phyloP scores from a whole-genome alignment of 129 eudicot genomes.

The Flaveria robusta region DNA sequence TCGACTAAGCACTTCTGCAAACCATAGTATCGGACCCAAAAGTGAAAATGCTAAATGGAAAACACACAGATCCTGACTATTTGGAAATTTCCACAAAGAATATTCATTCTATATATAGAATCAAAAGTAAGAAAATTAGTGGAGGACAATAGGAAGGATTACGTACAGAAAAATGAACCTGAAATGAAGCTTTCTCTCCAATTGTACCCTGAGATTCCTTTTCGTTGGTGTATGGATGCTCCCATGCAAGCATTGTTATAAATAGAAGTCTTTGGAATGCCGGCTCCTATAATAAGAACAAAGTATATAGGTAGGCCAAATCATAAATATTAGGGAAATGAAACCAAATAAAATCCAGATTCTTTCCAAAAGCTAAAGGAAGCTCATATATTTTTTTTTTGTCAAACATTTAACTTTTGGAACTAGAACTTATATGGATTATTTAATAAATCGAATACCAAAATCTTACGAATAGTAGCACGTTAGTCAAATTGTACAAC shows the following conservation, averaged over 20 bases:
- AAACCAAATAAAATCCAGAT: constrained; percentile 6
- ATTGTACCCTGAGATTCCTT: constrained; percentile 42
- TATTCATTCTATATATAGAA: background rate
- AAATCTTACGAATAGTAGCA: background rate
- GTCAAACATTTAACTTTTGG: background rate
- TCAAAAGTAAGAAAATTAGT: constrained; percentile 17
- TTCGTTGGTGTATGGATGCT: constrained; percentile 57
- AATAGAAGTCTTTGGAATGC: constrained; percentile 85
- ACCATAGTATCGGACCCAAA: background rate
- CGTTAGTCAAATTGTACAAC: background rate
- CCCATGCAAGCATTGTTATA: constrained; percentile 96
- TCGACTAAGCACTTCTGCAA: background rate
- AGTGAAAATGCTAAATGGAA: background rate
- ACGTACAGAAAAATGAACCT: constrained; percentile 58
- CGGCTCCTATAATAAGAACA: constrained; percentile 57
- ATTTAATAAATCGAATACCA: background rate
- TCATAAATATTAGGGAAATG: background rate
- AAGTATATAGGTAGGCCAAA: constrained; percentile 11
- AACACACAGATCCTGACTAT: constrained; percentile 4
- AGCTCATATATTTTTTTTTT: background rate
- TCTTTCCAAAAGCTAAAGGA: background rate
- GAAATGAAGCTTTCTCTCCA: constrained; percentile 55
- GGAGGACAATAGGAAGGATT: constrained; percentile 27
- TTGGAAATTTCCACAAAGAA: background rate
- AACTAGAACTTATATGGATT: background rate